phyloP scores from a whole-genome alignment of 306 rosid species.

The Cicer arietinum region DNA sequence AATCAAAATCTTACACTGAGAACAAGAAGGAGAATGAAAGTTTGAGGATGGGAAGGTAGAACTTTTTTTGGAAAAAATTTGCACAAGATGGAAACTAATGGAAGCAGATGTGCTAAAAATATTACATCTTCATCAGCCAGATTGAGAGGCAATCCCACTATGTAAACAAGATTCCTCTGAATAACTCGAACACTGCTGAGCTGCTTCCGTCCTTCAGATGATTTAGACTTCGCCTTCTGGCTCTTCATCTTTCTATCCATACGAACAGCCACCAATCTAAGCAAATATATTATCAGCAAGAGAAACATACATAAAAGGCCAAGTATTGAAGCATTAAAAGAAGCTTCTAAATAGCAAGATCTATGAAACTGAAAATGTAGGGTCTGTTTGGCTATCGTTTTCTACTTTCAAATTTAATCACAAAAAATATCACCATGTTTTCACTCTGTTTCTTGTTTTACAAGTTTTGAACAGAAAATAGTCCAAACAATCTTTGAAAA shows the following conservation, averaged over 20 bases:
- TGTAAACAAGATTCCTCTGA: constrained; percentile 96
- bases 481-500: neutral
- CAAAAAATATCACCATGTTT: neutral
- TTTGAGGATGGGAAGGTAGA: constrained; percentile 10
- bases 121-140: constrained; percentile 89
- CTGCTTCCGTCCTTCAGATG: constrained; percentile 92
- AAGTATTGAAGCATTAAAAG: neutral
- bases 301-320: constrained; percentile 13
- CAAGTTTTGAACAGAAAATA: constrained; percentile 18
- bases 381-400: neutral
- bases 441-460: neutral
- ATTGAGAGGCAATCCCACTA: constrained; percentile 75
- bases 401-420: neutral
- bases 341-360: neutral
- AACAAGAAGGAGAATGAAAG: neutral
- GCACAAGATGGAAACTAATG: neutral
- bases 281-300: constrained; percentile 30
- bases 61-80: neutral
- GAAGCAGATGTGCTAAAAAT: constrained; percentile 5
- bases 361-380: constrained; percentile 9
- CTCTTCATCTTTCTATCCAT: constrained; percentile 80
- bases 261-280: constrained; percentile 75
- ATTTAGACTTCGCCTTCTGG: constrained; percentile 80
- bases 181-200: constrained; percentile 94
- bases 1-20: neutral